Conservation (phyloP, 352 stramenopile genomes). For the Globisporangium paroecandrum region DNA sequence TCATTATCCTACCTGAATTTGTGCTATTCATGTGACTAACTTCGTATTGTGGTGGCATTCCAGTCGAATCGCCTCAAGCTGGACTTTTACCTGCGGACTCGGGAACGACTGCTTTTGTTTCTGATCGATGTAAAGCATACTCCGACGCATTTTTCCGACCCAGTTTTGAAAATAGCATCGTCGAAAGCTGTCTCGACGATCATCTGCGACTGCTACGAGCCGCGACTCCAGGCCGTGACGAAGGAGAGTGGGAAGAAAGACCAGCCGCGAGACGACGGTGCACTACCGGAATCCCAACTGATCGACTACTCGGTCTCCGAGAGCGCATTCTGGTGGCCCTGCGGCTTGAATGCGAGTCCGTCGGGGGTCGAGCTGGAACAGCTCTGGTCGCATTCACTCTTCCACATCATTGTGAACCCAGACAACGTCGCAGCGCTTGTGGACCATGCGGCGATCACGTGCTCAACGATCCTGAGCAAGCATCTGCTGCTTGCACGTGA, state of each 20-base stretch:
- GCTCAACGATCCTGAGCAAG: constrained; percentile 71
- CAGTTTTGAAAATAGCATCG: constrained; percentile 42
- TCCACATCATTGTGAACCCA: constrained; percentile 58
- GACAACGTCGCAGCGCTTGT: constrained; percentile 60
- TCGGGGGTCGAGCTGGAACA: constrained; percentile 29
- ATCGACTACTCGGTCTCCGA: constrained; percentile 75
- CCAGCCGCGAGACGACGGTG: constrained; percentile 55
- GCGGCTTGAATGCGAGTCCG: constrained; percentile 22
- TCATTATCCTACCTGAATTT: neutral
- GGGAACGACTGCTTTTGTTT: constrained; percentile 50
- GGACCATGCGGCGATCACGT: constrained; percentile 72
- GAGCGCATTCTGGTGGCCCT: constrained; percentile 82
- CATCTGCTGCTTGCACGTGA: constrained; percentile 76
- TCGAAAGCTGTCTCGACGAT: constrained; percentile 68
- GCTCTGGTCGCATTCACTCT: constrained; percentile 75
- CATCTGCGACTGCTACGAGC: constrained; percentile 76
- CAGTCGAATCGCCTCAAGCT: constrained; percentile 50
- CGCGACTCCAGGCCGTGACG: constrained; percentile 27
- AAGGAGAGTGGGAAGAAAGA: constrained; percentile 13
- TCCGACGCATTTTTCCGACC: constrained; percentile 46
- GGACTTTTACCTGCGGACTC: constrained; percentile 56
- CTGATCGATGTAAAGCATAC: constrained; percentile 49
- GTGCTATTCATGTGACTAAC: constrained; percentile 6
- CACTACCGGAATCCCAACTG: constrained; percentile 62
- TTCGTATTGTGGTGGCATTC: constrained; percentile 8